Percentiles rank a stretch among this genome's conserved stretches.
Conservation (phyloP, 805 yeast species). For the Candida rishiriensis region DNA sequence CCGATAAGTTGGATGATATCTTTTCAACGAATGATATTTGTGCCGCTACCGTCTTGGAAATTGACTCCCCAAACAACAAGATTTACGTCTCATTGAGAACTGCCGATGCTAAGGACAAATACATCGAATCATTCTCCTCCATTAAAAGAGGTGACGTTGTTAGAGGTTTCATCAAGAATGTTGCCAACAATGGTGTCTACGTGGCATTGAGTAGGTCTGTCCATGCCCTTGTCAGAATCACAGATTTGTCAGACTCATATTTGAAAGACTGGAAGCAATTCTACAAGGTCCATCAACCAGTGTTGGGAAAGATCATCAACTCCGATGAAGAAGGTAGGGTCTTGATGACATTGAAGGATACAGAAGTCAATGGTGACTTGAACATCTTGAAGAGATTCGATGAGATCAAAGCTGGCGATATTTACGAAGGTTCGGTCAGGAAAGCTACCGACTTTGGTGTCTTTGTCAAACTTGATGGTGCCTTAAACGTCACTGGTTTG, state of each 20-base stretch:
- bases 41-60: conserved; percentile 48
- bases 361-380: conserved; percentile 70
- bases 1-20: conserved; percentile 44
- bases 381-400: conserved; percentile 54
- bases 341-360: conserved; percentile 73
- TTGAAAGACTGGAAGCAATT: conserved; percentile 85
- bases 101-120: conserved; percentile 44
- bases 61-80: conserved; percentile 46
- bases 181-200: conserved; percentile 73
- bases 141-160: conserved; percentile 67
- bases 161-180: conserved; percentile 73
- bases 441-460: conserved; percentile 87
- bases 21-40: conserved; percentile 50
- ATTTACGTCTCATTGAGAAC: conserved; percentile 63
- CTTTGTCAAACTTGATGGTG: conserved; percentile 74
- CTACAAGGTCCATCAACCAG: conserved; percentile 66
- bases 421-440: conserved; percentile 73
- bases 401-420: conserved; percentile 65
- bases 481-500: conserved; percentile 73
- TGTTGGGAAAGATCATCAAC: conserved; percentile 66
- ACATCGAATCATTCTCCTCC: conserved; percentile 45
- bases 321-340: conserved; percentile 61
- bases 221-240: conserved; percentile 74
- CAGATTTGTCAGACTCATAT: conserved; percentile 76
- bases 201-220: conserved; percentile 68